Evolutionary conservation across 2,329 filamentous ascomycete genomes (phyloP), one percentile per base, ranked within the genome.

Genomic region (Teratosphaeria viscida): DNA sequence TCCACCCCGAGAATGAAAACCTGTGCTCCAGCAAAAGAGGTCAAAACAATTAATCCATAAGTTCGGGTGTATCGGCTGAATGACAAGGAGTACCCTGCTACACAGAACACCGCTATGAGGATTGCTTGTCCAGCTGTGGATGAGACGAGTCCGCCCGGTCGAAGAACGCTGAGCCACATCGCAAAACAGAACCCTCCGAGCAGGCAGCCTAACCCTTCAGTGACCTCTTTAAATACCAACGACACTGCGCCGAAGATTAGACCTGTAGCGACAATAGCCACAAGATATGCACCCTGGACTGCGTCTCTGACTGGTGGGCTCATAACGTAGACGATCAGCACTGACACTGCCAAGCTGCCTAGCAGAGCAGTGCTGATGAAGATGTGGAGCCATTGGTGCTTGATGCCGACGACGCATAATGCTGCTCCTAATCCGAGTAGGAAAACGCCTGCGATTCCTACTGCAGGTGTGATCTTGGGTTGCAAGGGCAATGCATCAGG

Each of bases 251-350:
- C 92, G 23, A 95, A 81, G 26, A 90, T 79, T 5, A 85, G 70
- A 1, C 91, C 90, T 0, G 90, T 86, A 63, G 90, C 74, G 39
- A 89, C 80, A 2, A 82, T 83, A 2, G 90, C 92, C 6, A 91
- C 88, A 39, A 97, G 82, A 72, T 94, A 96, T 34, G 85, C 92
- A 29, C 90, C 92, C 74, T 96, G 90, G 2, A 94, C 77, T 0
- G 84, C 88, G 71, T 88, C 77, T 61, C 81, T 84, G 47, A 95
- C 82, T 0, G 91, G 90, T 0, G 86, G 82, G 58, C 81, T 86
- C 87, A 95, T 94, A 47, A 96, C 86, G 71, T 96, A 96, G 53
- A 95, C 74, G 58, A 96, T 90, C 26, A 97, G 78, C 2, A 96
- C 78, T 70, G 88, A 84, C 12, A 94, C 85, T 16, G 88, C 85